Percentiles rank a stretch among this genome's conserved stretches.
phyloP scores from a whole-genome alignment of 257 asterid genomes.

The Euphrasia confusa region DNA sequence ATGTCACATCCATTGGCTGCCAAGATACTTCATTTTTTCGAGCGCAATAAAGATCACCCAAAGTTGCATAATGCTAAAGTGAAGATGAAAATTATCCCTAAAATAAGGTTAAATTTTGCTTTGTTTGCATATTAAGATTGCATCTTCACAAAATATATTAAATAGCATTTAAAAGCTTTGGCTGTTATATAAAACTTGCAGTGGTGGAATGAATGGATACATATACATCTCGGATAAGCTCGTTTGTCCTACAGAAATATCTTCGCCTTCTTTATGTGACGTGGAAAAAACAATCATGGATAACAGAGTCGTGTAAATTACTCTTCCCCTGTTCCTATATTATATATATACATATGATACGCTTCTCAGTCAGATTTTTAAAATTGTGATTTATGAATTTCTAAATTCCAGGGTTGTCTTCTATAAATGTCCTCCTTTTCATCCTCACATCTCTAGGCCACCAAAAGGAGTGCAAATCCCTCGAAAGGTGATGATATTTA shows the following conservation, averaged over 20 bases:
- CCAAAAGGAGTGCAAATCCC: conserved; percentile 44
- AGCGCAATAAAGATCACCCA: conserved; percentile 38
- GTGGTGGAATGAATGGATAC: conserved; percentile 63
- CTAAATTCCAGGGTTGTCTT: conserved; percentile 40
- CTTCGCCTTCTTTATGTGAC: conserved; percentile 40
- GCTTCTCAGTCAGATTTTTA: background rate
- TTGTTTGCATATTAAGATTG: no score
- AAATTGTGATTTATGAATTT: conserved; percentile 6
- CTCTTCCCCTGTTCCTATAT: background rate
- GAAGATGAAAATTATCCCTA: conserved; percentile 43
- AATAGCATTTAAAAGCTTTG: no score
- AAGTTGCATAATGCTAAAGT: conserved; percentile 40
- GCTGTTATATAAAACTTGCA: conserved; percentile 25
- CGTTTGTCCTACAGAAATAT: conserved; percentile 38
- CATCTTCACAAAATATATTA: no score
- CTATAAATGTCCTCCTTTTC: conserved; percentile 44
- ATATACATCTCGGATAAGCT: conserved; percentile 40
- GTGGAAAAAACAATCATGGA: conserved; percentile 33
- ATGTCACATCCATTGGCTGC: conserved; percentile 45
- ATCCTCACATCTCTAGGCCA: conserved; percentile 48
- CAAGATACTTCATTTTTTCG: conserved; percentile 34
- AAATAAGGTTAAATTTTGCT: conserved; percentile 35
- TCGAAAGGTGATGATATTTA: conserved; percentile 35
- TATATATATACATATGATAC: background rate
- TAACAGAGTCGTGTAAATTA: conserved; percentile 44